Evolutionary conservation across 179 eudicot genomes (phyloP), one percentile per base, ranked within the genome.

Genomic region (Amaranthus tricolor): DNA sequence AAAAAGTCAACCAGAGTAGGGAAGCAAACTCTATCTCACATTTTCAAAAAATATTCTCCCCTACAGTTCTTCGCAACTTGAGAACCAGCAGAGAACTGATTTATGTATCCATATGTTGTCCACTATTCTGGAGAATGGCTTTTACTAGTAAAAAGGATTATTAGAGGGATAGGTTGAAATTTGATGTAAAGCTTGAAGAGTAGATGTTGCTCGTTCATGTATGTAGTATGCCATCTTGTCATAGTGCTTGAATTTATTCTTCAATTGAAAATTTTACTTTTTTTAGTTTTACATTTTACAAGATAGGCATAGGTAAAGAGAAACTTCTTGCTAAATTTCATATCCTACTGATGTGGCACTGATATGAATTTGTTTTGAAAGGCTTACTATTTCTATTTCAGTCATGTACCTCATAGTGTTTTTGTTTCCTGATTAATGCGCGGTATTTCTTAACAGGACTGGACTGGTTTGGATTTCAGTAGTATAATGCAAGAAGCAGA

Each of bases 401-500:
- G 44, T 20, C 67, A 43, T 63, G 47, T 43, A 14, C 57, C 6
- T 20, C 9, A 50, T 8, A 56, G 11, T 40, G 3, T 50, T 5
- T 19, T 50, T 31, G 67, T 54, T 57, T 8, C 40, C 44, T 40
- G 53, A 12, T 19, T 43, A 40, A 57, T 67, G 15, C 14, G 16
- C 10, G 54, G 50, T 55, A 50, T 6, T 71, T 62, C 76, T 55
- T 79, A 78, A 81, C 96, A 95, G 99, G 98, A 95, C 76, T 95
- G 99, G 99, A 91, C 90, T 64, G 98, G 99, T 74, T 84, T 95
- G 73, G 80, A 83, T 83, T 95, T 95, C 81, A 85, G 89, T 80
- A 82, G 83, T 82, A 95, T 95, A 77, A 95, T 95, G 98, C 85
- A 81, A n/a, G 99, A 95, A 54, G 99, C 96, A 77, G 98, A 95